Base-by-base conservation (phyloP, 352 stramenopile species). In the Globisporangium okanoganense region DNA sequence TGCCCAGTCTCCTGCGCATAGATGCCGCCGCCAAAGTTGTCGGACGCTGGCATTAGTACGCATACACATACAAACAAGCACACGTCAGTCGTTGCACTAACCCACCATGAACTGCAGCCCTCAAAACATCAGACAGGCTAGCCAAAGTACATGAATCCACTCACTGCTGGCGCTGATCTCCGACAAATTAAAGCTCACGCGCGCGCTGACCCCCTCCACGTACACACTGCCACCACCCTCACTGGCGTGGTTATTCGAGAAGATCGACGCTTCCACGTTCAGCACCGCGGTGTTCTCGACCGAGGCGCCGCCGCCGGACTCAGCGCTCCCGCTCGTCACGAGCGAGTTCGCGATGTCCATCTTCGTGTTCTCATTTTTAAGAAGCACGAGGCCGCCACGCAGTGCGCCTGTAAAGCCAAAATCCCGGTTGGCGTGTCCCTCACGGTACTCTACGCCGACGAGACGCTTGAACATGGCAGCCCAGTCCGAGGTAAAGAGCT, bases 201-300 rank as follows among this genome's bases (percentile, higher is more conserved):
- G 24, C 1, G 70, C 65, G 16, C 41, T 58, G 38, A 70, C 70
- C 12, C 25, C 41, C 12, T 66, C 70, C 27, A 85, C 47, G 10
- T 57, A 76, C 2, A 90, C 56, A 31, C 80, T 79, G 9, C 80
- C 80, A 0, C 80, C 80, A 22, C 70, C 65, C 33, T 88, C 76
- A 5, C 45, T 72, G 8, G 73, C 80, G 14, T 33, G 64, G 47
- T 87, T 88, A 29, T 79, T 50, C 4, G 54, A 51, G 9, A 90
- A 62, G 13, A 64, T 59, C 1, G 71, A 73, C 3, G 65, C 20
- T 1, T 43, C 9, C 4, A 63, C 59, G 29, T 65, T 51, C 24
- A 90, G 47, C 31, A 65, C 44, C 3, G 72, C 71, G 27, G 65
- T 61, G 24, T 33, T 53, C 8, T 71, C 67, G 6, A 79, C 55